Base-by-base conservation (phyloP, 2,329 filamentous ascomycete species). In the Periconia sp. region DNA sequence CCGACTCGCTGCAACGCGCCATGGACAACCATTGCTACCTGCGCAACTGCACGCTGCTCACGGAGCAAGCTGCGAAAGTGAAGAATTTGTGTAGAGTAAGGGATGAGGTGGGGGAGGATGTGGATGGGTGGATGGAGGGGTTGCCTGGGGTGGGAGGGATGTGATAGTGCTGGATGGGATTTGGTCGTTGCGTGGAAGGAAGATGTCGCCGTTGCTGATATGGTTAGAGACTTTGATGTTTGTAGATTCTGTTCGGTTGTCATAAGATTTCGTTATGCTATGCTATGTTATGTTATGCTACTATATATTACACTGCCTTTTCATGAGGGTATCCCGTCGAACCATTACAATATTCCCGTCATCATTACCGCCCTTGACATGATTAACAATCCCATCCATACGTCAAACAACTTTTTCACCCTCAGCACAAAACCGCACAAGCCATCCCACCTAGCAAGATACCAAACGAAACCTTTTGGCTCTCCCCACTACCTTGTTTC, bases 1-100 rank as follows among this genome's bases (percentile, higher is more conserved):
- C 30, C 23, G 17, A 59, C 19, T 48, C 52, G 17, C 53, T 63
- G 7, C 58, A 63, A 45, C 41, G 13, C 1, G 52, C 60, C 7
- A 61, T 63, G 60, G 57, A 63, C 35, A 51, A 43, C 30, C 41
- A 41, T 6, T 63, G 60, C 42, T 58, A 63, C 47, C 46, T 63
- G 6, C 48, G 54, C 6, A 60, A 60, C 35, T 62, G 59, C 43
- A 50, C 53, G 8, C 42, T 40, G 17, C 51, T 62, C 41, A 57
- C 55, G 15, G 50, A 52, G 33, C 52, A 49, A 31, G 18, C 50
- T 14, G 45, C 54, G 5, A 53, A 52, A 44, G 31, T 57, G 15
- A 60, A 60, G 49, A 60, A 60, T 41, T 5, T 52, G 42, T 62
- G 60, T 35, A 50, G 53, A 2, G 57, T 62, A 1, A 50, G 55